These are phyloP conservation scores for Blastocystis sp. DNA, from an alignment of 352 stramenopile species.

Conservation along the genomic window DNA sequence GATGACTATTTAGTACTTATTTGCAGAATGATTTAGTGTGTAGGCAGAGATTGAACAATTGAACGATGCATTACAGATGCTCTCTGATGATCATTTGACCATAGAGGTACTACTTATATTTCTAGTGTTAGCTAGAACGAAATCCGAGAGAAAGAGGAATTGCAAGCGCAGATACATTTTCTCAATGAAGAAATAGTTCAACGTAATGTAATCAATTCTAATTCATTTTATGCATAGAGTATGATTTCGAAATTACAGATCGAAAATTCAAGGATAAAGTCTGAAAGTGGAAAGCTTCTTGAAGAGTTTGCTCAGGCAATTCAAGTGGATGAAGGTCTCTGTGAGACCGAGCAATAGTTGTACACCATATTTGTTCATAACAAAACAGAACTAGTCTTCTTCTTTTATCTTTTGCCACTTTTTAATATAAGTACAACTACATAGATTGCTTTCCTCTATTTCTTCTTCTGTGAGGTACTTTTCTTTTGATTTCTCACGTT, in stretches of 20 bases:
- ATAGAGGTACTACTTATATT: neutral
- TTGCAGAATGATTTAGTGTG: neutral
- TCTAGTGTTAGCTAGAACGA: neutral
- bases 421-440: neutral
- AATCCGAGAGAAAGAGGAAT: neutral
- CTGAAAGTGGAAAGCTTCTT: slow-evolving; percentile 25
- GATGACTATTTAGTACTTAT: neutral
- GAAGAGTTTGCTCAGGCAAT: slow-evolving; percentile 29
- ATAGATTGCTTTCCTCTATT: neutral
- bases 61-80: slow-evolving; percentile 5
- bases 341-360: neutral
- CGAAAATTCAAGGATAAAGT: slow-evolving; percentile 13
- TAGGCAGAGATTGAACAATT: slow-evolving; percentile 34
- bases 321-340: slow-evolving; percentile 36
- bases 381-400: neutral
- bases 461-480: neutral
- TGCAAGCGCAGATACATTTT: neutral
- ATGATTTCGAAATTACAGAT: slow-evolving; percentile 48
- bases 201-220: neutral
- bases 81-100: neutral
- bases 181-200: slow-evolving; percentile 22
- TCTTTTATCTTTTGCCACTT: neutral
- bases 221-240: neutral
- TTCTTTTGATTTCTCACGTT: neutral
- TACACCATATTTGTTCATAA: neutral